Base-by-base conservation (phyloP, 306 rosid genomes). In the Vigna nakashimae region DNA sequence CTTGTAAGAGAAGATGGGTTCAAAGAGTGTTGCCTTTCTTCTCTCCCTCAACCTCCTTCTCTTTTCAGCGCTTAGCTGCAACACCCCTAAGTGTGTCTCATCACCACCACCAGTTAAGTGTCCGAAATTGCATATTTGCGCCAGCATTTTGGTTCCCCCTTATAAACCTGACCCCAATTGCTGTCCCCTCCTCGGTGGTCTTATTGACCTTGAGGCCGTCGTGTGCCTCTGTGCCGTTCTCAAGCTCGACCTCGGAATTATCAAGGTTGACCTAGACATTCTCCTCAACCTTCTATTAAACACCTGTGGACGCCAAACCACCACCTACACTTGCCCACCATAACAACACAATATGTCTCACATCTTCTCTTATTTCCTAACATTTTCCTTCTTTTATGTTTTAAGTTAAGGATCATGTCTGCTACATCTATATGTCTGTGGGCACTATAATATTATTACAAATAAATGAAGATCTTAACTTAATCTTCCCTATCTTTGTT, bases 281-380 rank as follows among this genome's bases (percentile, higher is more conserved):
- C 0, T 16, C 3, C 0, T 50, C 9, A 15, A 16, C 20, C 1
- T 50, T 1, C 3, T 16, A 7, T 50, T 50, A 16, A 50, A 50
- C 56, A 1, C 9, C 1, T 52, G 26, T 3, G 3, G 58, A 17
- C 5, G 2, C 13, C 2, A 0, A 2, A 0, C 2, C 1, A 2
- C 9, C 20, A 50, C 17, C 22, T 50, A 16, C 22, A 16, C 0
- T 6, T 50, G 56, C 22, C 0, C 0, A 7, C 7, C 38, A 4
- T 52, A 55, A 20, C 3, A 9, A 55, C 30, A 55, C 6, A 3
- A 53, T 8, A 53, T 15, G 55, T 1, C 0, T 8, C 28, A 50
- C 55, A 50, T 38, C 0, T 1, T 4, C 2, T 53, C 5, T 18
- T 18, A 17, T 24, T 18, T 53, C 5, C 3, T 17, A 18, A 9